Percentiles rank a stretch among this genome's conserved stretches.
phyloP scores from a whole-genome alignment of 176 grass and related monocot genomes.

The Eragrostis curvula region DNA sequence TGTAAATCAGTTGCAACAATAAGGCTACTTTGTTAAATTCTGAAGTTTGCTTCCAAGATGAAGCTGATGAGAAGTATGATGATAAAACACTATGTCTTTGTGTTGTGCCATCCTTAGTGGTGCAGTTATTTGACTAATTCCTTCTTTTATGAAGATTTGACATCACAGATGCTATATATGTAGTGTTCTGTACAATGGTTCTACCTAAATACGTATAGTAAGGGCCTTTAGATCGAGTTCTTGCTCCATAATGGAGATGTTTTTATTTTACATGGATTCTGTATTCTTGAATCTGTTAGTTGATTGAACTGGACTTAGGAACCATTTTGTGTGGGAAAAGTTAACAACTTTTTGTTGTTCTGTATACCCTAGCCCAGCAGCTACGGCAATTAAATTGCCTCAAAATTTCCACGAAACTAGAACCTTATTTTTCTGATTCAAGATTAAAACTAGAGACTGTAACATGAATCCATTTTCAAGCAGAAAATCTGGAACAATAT shows the following conservation, averaged over 20 bases:
- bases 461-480: background rate
- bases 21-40: background rate
- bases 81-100: too few relatives aligned
- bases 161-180: background rate
- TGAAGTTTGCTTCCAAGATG: conserved; percentile 18
- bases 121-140: background rate
- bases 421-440: background rate
- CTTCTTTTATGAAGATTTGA: background rate
- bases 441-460: background rate
- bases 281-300: background rate
- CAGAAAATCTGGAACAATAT: background rate
- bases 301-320: background rate
- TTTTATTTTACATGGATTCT: too few relatives aligned
- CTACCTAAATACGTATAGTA: background rate
- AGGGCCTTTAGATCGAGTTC: background rate
- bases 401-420: background rate
- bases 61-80: background rate
- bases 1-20: background rate
- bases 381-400: background rate
- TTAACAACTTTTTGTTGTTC: background rate
- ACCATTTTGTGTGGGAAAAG: conserved; percentile 10
- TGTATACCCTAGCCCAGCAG: background rate
- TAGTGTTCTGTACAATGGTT: background rate
- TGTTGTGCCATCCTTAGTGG: too few relatives aligned
- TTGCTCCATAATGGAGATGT: background rate